Conservation (phyloP, 2,329 filamentous ascomycete genomes). For the Helotiales sp. region DNA sequence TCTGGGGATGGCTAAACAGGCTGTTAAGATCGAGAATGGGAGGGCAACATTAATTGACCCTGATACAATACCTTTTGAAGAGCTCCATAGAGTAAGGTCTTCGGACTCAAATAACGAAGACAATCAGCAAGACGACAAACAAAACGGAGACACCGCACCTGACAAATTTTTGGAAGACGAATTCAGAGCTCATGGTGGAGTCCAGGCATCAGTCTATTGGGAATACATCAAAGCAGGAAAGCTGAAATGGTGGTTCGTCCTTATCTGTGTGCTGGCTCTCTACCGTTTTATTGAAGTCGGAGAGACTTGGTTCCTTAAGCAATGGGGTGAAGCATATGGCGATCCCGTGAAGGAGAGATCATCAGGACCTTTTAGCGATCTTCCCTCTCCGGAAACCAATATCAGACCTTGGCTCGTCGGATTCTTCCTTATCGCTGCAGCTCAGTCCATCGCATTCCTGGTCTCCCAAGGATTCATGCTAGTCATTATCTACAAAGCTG, state of each 20-base stretch:
- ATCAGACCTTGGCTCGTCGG: slow-evolving; percentile 73
- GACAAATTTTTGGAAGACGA: slow-evolving; percentile 82
- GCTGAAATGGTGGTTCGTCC: slow-evolving; percentile 68
- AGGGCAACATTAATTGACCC: slow-evolving; percentile 38
- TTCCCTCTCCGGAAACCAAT: slow-evolving; percentile 67
- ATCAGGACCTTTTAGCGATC: slow-evolving; percentile 43
- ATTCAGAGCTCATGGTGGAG: slow-evolving; percentile 70
- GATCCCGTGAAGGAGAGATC: slow-evolving; percentile 29
- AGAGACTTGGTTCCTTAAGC: slow-evolving; percentile 80
- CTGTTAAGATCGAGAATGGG: slow-evolving; percentile 68
- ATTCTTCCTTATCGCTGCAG: slow-evolving; percentile 65
- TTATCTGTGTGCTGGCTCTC: slow-evolving; percentile 61
- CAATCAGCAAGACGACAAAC: slow-evolving; percentile 31
- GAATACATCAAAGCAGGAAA: slow-evolving; percentile 82
- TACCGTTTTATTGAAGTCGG: slow-evolving; percentile 66
- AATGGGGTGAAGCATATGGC: slow-evolving; percentile 79
- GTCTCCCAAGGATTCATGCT: slow-evolving; percentile 68
- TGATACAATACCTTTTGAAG: slow-evolving; percentile 29
- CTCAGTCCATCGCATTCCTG: slow-evolving; percentile 59
- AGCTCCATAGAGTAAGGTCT: slow-evolving; percentile 20
- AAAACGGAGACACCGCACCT: slow-evolving; percentile 48
- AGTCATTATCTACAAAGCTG: slow-evolving; percentile 77
- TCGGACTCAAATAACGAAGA: slow-evolving; percentile 27
- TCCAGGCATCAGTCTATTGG: slow-evolving; percentile 77
- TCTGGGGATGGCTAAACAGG: slow-evolving; percentile 68